Base-by-base conservation (phyloP, 768 basidiomycete genomes). In the Suillus bovinus region DNA sequence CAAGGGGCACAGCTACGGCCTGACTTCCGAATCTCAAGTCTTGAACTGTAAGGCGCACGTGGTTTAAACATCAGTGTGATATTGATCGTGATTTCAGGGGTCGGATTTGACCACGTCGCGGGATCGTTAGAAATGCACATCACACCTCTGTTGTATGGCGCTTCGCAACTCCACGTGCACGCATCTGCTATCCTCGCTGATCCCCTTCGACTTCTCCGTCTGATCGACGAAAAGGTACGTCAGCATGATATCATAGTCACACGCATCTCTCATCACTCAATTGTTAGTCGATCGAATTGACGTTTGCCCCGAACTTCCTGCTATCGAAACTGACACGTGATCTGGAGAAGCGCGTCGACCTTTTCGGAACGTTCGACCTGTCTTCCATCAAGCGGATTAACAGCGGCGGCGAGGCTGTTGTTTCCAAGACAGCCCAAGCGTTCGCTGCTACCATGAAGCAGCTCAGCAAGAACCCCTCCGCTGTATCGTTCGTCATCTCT, bases 31-130 rank as follows among this genome's bases (percentile, higher is more conserved):
- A 9, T 74, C 79, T 14, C 74, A 68, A 27, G 69, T 80, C 52
- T 65, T 81, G 62, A 81, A 81, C 66, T 81, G 80, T 74, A 22
- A 64, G 73, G 63, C 27, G 4, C 13, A 16, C 41, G 6, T 50
- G 7, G 14, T 20, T 39, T 0, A 13, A 60, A n/a, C 10, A 3
- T 10, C 29, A 7, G 4, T 53, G 14, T 38, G 6, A 34, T 2
- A n/a, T 61, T 50, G 5, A 61, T 17, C 9, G 2, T 53, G n/a
- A 22, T 17, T 47, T 16, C 63, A 74, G 73, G 73, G 80, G 80
- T 81, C 9, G 78, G 77, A 20, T 79, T 81, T 53, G 80, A 81
- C 57, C 80, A 81, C 57, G 78, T 81, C 38, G 80, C 80, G 3
- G 78, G 77, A 46, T 73, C 79, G 0, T 70, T 79, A 2, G 80